phyloP scores from a whole-genome alignment of 352 stramenopile genomes.

The Thraustochytrium striatum region DNA sequence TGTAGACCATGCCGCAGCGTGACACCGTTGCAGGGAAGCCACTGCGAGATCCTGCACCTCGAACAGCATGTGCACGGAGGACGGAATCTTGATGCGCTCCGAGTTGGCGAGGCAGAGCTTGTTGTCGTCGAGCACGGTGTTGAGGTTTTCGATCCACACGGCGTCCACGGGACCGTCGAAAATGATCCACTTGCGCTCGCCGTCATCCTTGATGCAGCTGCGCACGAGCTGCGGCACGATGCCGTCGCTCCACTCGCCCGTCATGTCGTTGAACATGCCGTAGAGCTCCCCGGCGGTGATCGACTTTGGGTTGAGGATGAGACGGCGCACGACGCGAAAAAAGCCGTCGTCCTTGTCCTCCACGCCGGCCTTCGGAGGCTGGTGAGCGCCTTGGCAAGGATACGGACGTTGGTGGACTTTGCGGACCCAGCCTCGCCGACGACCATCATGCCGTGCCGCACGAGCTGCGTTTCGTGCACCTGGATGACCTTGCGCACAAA shows the following conservation, averaged over 20 bases:
- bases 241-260: constrained; percentile 87
- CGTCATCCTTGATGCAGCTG: constrained; percentile 13
- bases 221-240: constrained; percentile 81
- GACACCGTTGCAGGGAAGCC: constrained; percentile 88
- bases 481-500: constrained; percentile 63
- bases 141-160: constrained; percentile 96
- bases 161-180: constrained; percentile 89
- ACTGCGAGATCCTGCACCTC: constrained; percentile 89
- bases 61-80: constrained; percentile 95
- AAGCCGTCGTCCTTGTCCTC: constrained; percentile 58
- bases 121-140: constrained; percentile 90
- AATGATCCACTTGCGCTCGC: constrained; percentile 81
- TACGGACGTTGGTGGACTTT: constrained; percentile 72
- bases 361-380: constrained; percentile 56
- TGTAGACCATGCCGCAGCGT: constrained; percentile 93
- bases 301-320: constrained; percentile 88
- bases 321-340: constrained; percentile 72
- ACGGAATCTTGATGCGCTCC: constrained; percentile 89
- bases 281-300: constrained; percentile 91
- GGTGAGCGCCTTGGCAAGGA: constrained; percentile 72
- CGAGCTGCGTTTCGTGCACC: constrained; percentile 79
- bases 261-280: constrained; percentile 86
- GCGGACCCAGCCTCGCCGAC: constrained; percentile 80
- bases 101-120: constrained; percentile 88
- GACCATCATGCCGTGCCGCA: constrained; percentile 89